Evolutionary conservation across 2,329 filamentous ascomycete genomes (phyloP), one percentile per base, ranked within the genome.

Genomic region (Aspergillus udagawae): DNA sequence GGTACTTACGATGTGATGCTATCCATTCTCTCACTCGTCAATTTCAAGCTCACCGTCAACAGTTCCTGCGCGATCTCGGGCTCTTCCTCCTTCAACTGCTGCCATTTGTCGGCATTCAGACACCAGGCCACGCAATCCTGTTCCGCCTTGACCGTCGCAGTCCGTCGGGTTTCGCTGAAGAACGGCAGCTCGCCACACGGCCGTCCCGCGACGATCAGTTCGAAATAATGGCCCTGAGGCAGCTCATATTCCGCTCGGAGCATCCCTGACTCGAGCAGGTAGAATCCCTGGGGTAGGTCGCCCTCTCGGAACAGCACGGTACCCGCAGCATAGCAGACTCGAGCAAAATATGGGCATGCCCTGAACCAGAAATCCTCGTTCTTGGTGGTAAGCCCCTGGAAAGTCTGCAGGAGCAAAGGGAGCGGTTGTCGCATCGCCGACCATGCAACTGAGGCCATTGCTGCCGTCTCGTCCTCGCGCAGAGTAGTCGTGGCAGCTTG

Each of bases 281-380:
- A 97, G 75, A 99, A 97, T 3, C 88, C 91, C 29, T 87, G 83
- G 0, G 94, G 88, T 1, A 80, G 68, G 64, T 97, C 88, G 58
- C 91, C 92, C 41, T 89, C 85, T 3, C 83, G 81, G 75, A 93
- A 99, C 1, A 99, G 78, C 3, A 91, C 80, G 0, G 86, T 86
- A 3, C 90, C 91, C 0, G 86, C 82, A 0, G 81, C 64, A 61
- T 88, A 90, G 59, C 88, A 84, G 60, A 84, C 84, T 48, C 85
- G 84, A 42, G 79, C 76, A 69, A 99, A 97, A 76, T 89, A 97
- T 0, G 83, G 79, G 4, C 85, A 85, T 0, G 87, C 87, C 1
- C 85, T 85, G 74, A 92, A 93, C 94, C 94, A 99, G 71, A 97
- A 97, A 73, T 97, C 92, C 73, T 96, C 92, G 68, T 93, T 94